Percentiles rank a stretch among this genome's conserved stretches.
phyloP scores from a whole-genome alignment of 495 filamentous ascomycete genomes.

The Aspergillus egyptiacus region DNA sequence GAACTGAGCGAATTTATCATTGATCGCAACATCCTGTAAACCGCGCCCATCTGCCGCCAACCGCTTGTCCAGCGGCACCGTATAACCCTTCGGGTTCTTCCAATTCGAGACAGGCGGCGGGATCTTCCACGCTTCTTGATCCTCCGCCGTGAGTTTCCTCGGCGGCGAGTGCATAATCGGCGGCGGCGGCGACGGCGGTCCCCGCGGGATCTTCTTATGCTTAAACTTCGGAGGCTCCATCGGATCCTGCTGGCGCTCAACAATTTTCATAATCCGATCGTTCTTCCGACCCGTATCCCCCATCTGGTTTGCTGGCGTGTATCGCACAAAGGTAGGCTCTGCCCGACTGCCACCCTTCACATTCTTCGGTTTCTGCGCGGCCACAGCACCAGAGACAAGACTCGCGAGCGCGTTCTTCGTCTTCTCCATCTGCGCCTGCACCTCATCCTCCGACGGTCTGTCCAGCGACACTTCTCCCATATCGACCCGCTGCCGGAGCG shows the following conservation, averaged over 20 bases:
- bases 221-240: constrained; percentile 99
- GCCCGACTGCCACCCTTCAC: constrained; percentile 69
- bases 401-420: constrained; percentile 78
- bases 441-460: constrained; percentile 77
- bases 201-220: constrained; percentile 95
- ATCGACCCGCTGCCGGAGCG: constrained; percentile 86
- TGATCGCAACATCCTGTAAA: constrained; percentile 91
- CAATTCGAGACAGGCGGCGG: constrained; percentile 94
- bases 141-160: constrained; percentile 89
- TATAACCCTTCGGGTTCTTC: constrained; percentile 99
- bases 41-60: constrained; percentile 92
- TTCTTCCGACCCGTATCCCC: constrained; percentile 82
- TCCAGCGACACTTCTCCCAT: constrained; percentile 90
- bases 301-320: constrained; percentile 96
- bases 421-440: constrained; percentile 73
- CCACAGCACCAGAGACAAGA: constrained; percentile 78
- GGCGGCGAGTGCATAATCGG: constrained; percentile 95
- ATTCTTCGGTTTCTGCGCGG: constrained; percentile 93
- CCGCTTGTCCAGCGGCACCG: constrained; percentile 92
- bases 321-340: constrained; percentile 90
- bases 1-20: constrained; percentile 98
- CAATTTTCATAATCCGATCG: constrained; percentile 97
- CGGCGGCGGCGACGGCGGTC: constrained; percentile 85
- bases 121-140: constrained; percentile 96
- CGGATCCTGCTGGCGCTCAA: constrained; percentile 87